Evolutionary conservation across 108 stramenopile genomes (phyloP), one percentile per base, ranked within the genome.

Genomic region (Skeletonema menzelii): DNA sequence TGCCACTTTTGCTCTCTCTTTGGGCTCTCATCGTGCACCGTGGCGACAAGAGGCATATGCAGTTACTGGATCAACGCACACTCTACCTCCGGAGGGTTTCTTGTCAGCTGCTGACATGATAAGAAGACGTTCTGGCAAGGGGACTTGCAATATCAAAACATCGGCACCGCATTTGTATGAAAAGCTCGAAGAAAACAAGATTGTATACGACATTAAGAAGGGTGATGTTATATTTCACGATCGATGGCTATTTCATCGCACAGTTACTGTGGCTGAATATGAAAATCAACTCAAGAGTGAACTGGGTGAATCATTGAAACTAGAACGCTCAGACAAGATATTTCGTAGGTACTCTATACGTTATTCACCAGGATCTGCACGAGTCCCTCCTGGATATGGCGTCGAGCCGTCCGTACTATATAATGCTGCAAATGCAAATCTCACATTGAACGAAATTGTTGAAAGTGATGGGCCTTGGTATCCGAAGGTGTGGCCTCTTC

Each of bases 221-320:
- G 88, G 88, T 8, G 92, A 93, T 56, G 84, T 93, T 5, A 89
- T 94, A 42, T 90, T 94, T 62, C 87, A 89, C 44, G 72, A 70
- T 30, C 84, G 92, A 22, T 94, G 92, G 92, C 42, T 94, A 14
- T 94, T 94, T 70, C 92, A 94, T 76, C 70, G 87, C 4, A 93
- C 92, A 4, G 83, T 89, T 19, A 77, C 89, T 34, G 87, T 87
- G 59, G 60, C 83, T 34, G 72, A 73, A 35, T 42, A 60, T 5
- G 56, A 70, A 17, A 26, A 24, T 6, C 35, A 58, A 5, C 44
- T 70, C 13, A 35, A 42, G 20, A 57, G 27, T 30, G 59, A 58
- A 26, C 27, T 8, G 12, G 62, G 24, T 27, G 19, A 27, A 38
- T 3, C n/a, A 11, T 15, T 24, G 1, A 30, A 68, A 32, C 10